Evolutionary conservation across 202 grass and related monocot genomes (phyloP).

Genomic region (Brachypodium distachyon): DNA sequence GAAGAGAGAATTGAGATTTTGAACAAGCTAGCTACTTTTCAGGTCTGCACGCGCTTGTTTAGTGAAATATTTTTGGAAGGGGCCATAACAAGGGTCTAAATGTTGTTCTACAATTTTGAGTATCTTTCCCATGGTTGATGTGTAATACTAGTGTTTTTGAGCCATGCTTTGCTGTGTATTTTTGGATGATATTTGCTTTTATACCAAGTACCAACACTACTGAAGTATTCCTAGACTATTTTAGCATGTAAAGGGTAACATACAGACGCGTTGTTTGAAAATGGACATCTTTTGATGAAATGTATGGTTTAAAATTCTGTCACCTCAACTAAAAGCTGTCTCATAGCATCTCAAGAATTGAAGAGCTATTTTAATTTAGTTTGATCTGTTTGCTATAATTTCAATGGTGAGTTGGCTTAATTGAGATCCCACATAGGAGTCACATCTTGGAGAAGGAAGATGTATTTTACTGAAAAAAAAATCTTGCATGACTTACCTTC

Average conservation of each 20-base stretch:
- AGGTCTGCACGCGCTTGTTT: conserved; percentile 32
- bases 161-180: background rate
- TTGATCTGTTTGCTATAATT: background rate
- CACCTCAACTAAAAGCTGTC: background rate
- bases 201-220: background rate
- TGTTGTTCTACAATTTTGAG: background rate
- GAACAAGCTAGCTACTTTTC: conserved; percentile 45
- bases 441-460: background rate
- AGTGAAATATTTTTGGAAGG: background rate
- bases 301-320: background rate
- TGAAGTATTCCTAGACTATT: background rate
- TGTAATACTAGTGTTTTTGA: background rate
- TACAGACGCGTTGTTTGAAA: background rate
- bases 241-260: background rate
- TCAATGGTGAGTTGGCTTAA: background rate
- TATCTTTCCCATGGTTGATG: background rate
- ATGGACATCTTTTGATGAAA: background rate
- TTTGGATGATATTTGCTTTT: background rate
- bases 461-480: background rate
- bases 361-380: background rate
- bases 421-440: background rate
- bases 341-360: background rate
- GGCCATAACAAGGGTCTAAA: background rate
- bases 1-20: conserved; percentile 63
- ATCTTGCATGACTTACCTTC: background rate